Conservation (phyloP, 768 basidiomycete genomes). For the Russula foetens region DNA sequence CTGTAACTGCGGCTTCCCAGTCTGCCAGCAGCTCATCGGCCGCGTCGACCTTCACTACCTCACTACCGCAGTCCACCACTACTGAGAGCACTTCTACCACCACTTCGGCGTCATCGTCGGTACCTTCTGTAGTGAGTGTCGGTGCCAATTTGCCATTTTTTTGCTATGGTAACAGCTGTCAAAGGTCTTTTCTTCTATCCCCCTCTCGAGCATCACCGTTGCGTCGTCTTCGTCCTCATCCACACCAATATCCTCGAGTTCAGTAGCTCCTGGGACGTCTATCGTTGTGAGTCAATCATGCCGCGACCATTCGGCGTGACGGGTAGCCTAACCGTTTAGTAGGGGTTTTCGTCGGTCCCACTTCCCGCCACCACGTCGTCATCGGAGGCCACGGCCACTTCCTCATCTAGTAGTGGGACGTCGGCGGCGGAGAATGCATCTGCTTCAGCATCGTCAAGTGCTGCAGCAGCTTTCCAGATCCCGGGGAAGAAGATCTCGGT, state of each 20-base stretch:
- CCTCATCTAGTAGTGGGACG: conserved; percentile 20
- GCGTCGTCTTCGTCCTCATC: conserved; percentile 8
- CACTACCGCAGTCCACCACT: background rate
- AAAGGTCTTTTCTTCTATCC: background rate
- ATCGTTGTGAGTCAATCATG: background rate
- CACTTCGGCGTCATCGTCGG: background rate
- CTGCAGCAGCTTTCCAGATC: conserved; percentile 41
- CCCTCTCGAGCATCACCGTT: background rate
- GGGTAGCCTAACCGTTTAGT: background rate
- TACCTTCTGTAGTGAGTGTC: background rate
- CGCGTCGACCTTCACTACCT: background rate
- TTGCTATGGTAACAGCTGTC: background rate
- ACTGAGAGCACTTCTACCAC: background rate
- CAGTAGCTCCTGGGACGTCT: background rate
- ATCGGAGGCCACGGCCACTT: conserved; percentile 16
- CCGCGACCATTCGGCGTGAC: background rate
- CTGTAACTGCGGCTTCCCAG: background rate
- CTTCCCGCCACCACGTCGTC: conserved; percentile 15
- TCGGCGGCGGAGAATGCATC: conserved; percentile 16
- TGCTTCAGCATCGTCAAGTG: conserved; percentile 19
- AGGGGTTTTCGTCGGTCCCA: conserved; percentile 14
- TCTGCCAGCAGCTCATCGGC: background rate
- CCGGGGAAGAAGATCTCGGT: conserved; percentile 72
- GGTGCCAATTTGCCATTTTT: background rate
- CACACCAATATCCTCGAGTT: background rate